Evolutionary conservation across 2,329 filamentous ascomycete genomes (phyloP).

Genomic region (Fusarium buxicola): DNA sequence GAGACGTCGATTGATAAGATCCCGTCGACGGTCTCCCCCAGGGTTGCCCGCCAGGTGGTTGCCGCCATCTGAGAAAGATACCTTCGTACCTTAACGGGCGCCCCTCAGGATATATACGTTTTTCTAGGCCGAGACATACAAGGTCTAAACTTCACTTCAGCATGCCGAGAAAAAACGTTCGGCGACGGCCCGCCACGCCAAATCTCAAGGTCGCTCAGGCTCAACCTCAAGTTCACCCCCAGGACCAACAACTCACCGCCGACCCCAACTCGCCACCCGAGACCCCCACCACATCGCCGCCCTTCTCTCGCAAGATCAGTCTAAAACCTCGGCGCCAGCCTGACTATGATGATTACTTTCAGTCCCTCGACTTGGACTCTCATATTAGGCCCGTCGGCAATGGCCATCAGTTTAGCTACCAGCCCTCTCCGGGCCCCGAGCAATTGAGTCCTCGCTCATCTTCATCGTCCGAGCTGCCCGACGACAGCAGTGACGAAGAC

Average conservation of each 20-base stretch:
- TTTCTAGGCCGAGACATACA: slow-evolving; percentile 22
- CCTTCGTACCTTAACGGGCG: background rate
- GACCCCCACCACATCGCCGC: slow-evolving; percentile 57
- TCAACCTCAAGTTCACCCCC: slow-evolving; percentile 28
- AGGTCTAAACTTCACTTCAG: slow-evolving; percentile 20
- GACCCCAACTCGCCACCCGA: slow-evolving; percentile 62
- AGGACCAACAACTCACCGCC: slow-evolving; percentile 48
- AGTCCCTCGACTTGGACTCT: slow-evolving; percentile 50
- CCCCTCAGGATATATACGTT: slow-evolving; percentile 45
- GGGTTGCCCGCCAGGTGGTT: slow-evolving; percentile 6
- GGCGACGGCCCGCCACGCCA: slow-evolving; percentile 56
- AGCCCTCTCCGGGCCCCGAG: slow-evolving; percentile 49
- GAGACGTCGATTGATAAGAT: slow-evolving; percentile 46
- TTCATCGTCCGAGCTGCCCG: slow-evolving; percentile 45
- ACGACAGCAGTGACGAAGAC: slow-evolving; percentile 40
- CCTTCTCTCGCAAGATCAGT: slow-evolving; percentile 50
- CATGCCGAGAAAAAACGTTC: slow-evolving; percentile 51
- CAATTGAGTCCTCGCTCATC: slow-evolving; percentile 54
- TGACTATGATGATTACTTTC: slow-evolving; percentile 46
- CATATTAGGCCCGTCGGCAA: slow-evolving; percentile 58
- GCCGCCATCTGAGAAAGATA: slow-evolving; percentile 3
- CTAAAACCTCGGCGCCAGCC: slow-evolving; percentile 49
- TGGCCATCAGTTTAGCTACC: slow-evolving; percentile 58
- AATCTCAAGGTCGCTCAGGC: slow-evolving; percentile 51
- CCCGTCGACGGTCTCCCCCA: slow-evolving; percentile 29